Base-by-base conservation (phyloP, 768 basidiomycete species). In the Panus rudis region DNA sequence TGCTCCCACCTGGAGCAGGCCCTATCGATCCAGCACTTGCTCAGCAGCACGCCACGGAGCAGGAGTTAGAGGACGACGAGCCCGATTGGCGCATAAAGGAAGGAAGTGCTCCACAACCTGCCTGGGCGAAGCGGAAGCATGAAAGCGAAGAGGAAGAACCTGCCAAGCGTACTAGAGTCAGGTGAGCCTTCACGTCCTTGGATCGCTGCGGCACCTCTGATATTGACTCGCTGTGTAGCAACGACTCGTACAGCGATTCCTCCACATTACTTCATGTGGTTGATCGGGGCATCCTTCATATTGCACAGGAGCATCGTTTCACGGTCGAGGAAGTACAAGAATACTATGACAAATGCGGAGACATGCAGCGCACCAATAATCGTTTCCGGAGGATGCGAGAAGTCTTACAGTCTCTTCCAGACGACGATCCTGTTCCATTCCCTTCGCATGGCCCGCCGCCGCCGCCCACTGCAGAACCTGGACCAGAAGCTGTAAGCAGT, bases 301-400 rank as follows among this genome's bases (percentile, higher is more conserved):
- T 90, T 51, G 84, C 86, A 6, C 66, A 60, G 26, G 77, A 84
- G 27, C 83, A 68, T 52, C 70, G 79, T 39, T 90, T 90, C 58
- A 84, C 84, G 1, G 57, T 77, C 1, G 79, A 81, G 49, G 87
- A 90, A 61, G 85, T 90, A 12, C 74, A 81, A 54, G 84, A 82
- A 54, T 85, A 77, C 57, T 87, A 87, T 48, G 81, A 86, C 54
- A 76, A 71, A 48, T 81, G 73, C 45, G 80, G 81, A 12, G 84
- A 87, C 52, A 76, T 86, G 72, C 72, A 69, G 26, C 71, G 72
- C 37, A 87, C 87, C 8, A 71, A 74, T 49, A 60, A 48, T 19
- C 72, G 83, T 24, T 89, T 90, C 57, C 74, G 75, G 51, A 73
- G 61, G 52, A 84, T 88, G 81, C 73, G 86, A 20, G 68, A 73